Conservation (phyloP, 1,139 yeast species). For the Saccharomycopsis hybrid region DNA sequence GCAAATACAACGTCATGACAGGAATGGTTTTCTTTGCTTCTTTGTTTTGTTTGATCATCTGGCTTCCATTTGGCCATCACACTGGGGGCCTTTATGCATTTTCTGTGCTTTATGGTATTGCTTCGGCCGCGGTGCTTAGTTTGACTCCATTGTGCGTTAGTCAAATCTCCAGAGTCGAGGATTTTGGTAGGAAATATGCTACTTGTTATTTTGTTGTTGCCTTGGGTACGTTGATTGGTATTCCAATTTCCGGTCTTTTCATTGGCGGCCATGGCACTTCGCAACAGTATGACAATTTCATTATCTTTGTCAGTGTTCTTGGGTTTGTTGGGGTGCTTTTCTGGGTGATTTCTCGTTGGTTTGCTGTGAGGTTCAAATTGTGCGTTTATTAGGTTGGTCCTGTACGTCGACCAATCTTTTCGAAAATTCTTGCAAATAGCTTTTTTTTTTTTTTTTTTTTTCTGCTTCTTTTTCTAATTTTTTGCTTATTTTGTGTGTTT, state of each 20-base stretch:
- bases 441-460: no score
- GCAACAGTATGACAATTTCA: slow-evolving; percentile 10
- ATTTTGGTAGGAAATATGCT: slow-evolving; percentile 64
- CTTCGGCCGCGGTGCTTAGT: slow-evolving; percentile 43
- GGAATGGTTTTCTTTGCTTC: slow-evolving; percentile 37
- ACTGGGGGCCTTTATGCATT: slow-evolving; percentile 38
- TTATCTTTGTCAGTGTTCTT: slow-evolving; percentile 12
- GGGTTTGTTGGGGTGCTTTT: slow-evolving; percentile 8
- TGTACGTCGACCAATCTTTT: not conserved
- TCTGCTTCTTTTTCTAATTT: no score
- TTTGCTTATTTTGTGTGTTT: no score
- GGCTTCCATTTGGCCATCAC: slow-evolving; percentile 48
- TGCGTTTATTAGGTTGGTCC: slow-evolving; percentile 5
- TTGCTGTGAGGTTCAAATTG: slow-evolving; percentile 14
- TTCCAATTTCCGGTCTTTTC: slow-evolving; percentile 50
- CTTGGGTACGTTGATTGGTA: slow-evolving; percentile 43
- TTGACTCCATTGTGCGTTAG: slow-evolving; percentile 45
- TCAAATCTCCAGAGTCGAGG: slow-evolving; percentile 58
- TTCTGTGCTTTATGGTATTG: slow-evolving; percentile 47
- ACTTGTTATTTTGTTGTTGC: slow-evolving; percentile 61
- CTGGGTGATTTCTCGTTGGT: slow-evolving; percentile 12
- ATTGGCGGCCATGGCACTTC: slow-evolving; percentile 27
- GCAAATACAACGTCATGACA: slow-evolving; percentile 51
- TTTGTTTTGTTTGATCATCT: slow-evolving; percentile 36
- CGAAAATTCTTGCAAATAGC: no score